These are phyloP conservation scores for Anthracocystis setariae DNA, from an alignment of 1,284 basidiomycete species.

Conservation along the genomic window DNA sequence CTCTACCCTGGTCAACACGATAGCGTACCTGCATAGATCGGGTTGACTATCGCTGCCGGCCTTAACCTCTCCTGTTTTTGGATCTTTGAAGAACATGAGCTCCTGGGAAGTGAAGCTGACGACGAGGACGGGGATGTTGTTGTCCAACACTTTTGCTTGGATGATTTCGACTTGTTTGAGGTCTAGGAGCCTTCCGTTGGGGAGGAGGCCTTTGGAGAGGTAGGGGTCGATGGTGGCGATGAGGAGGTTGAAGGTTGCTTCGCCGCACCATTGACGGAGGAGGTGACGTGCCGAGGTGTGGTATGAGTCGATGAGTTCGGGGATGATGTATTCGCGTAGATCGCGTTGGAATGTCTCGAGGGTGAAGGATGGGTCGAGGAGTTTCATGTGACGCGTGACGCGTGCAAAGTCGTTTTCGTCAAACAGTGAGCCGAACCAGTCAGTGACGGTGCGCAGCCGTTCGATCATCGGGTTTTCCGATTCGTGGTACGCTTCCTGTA, in stretches of 20 bases:
- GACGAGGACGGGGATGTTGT: constrained; percentile 87
- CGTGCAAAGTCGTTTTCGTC: constrained; percentile 98
- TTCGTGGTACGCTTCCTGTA: constrained; percentile 76
- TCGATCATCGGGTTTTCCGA: constrained; percentile 91
- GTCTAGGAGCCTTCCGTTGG: constrained; percentile 62
- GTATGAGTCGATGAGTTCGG: constrained; percentile 96
- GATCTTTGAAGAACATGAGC: constrained; percentile 88
- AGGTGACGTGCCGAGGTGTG: constrained; percentile 86
- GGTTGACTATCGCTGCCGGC: constrained; percentile 89
- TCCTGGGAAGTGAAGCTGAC: constrained; percentile 94
- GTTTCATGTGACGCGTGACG: constrained; percentile 86
- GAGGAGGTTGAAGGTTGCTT: constrained; percentile 90
- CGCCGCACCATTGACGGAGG: constrained; percentile 90
- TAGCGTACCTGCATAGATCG: constrained; percentile 91
- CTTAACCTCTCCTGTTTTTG: constrained; percentile 82
- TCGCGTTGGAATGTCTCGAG: constrained; percentile 89
- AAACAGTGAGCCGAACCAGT: constrained; percentile 86
- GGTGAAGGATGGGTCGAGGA: constrained; percentile 85
- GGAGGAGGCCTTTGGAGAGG: constrained; percentile 81
- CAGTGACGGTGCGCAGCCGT: constrained; percentile 82
- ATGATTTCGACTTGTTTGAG: constrained; percentile 62
- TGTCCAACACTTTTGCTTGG: constrained; percentile 74
- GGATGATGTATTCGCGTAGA: constrained; percentile 94
- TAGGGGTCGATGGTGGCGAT: constrained; percentile 98
- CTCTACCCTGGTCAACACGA: constrained; percentile 86